Base-by-base conservation (phyloP, 2,329 filamentous ascomycete species). In the Blumeria graminis region DNA sequence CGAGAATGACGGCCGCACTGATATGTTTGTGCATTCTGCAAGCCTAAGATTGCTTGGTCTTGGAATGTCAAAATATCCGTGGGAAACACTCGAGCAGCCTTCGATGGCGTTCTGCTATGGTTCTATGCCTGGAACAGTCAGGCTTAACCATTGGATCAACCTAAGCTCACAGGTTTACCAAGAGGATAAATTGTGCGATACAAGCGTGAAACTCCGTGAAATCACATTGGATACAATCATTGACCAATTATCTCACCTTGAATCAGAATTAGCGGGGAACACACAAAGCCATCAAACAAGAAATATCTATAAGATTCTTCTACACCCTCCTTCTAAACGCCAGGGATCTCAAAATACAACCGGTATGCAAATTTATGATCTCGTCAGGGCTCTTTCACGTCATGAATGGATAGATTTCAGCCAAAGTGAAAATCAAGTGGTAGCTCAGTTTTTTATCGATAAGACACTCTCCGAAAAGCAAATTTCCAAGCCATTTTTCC, bases 321-420 rank as follows among this genome's bases (percentile, higher is more conserved):
- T 88, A 43, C 75, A 76, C 56, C 82, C 86, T 59, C 80, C 81
- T 0, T 81, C 84, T 59, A 76, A 75, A 60, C 70, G 74, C 43
- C 69, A 75, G 11, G 76, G 69, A 50, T 79, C 81, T 3, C 81
- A 83, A 63, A 76, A 73, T 60, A 73, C 76, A 1, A 74, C 86
- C 60, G 81, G 85, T 59, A 76, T 74, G 65, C 84, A 88, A 66
- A 86, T 88, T 58, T 77, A 74, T 34, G 82, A 87, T 64, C 72
- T 88, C 22, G 79, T 86, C 57, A 73, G 78, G 61, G 81, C 82
- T 0, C 69, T 88, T 10, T 81, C 80, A 1, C 74, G 80, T n/a
- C 72, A 76, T 0, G 74, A 78, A 57, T 87, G 84, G 84, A 80
- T 83, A 60, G 82, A 88, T 66, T 85, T 86, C 62, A 82, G 81